These are phyloP conservation scores for Beauveria varroae DNA, from an alignment of 2,329 filamentous ascomycete species.

Conservation along the genomic window DNA sequence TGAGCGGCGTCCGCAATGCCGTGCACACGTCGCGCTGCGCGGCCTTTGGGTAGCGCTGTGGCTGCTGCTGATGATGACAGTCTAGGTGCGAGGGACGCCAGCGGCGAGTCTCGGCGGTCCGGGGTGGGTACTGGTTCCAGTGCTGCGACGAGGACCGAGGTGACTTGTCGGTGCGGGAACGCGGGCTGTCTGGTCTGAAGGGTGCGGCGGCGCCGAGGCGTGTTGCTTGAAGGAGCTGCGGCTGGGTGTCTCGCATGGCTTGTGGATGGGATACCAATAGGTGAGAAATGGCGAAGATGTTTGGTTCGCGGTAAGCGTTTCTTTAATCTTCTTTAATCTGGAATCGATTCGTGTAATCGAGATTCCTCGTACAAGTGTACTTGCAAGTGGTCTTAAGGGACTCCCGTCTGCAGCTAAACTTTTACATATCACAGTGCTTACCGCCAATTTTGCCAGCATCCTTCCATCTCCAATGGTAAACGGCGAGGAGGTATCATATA, in stretches of 20 bases:
- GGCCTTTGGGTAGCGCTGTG: not conserved
- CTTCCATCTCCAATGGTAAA: not conserved
- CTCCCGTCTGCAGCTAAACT: too few relatives aligned
- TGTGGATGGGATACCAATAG: too few relatives aligned
- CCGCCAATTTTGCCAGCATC: too few relatives aligned
- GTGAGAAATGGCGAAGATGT: too few relatives aligned
- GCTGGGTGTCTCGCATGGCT: not conserved
- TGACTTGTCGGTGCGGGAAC: not conserved
- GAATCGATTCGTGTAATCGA: too few relatives aligned
- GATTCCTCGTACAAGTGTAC: too few relatives aligned
- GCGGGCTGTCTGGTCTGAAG: not conserved
- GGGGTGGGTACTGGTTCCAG: not conserved
- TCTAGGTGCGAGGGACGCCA: not conserved
- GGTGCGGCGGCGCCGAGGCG: not conserved
- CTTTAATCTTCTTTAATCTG: too few relatives aligned
- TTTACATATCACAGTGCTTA: too few relatives aligned
- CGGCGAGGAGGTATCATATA: not conserved
- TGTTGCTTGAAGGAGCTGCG: too few relatives aligned
- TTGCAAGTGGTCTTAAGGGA: too few relatives aligned
- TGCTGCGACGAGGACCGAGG: not conserved
- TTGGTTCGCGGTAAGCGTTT: too few relatives aligned
- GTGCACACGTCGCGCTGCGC: not conserved
- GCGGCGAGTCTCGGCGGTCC: not conserved
- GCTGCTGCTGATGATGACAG: not conserved
- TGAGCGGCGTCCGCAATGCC: not conserved